Evolutionary conservation across 495 filamentous ascomycete species (phyloP), one percentile per base, ranked within the genome.

Genomic region (Hyaloscypha variabilis): DNA sequence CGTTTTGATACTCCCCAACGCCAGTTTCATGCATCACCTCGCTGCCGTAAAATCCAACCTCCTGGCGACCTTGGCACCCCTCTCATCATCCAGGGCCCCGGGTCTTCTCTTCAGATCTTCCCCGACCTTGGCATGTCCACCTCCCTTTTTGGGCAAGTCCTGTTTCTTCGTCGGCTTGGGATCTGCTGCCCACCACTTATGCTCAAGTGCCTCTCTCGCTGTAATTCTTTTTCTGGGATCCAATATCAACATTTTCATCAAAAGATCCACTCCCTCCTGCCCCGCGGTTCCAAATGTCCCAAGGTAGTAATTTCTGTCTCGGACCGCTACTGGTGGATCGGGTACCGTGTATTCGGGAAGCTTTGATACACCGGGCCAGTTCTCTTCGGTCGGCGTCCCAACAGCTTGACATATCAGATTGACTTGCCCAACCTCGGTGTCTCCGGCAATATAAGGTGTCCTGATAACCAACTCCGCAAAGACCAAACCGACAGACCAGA

Each of bases 401-500:
- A 98, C 87, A 8, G 87, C 87, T 68, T 91, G 85, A 71, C 88
- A 91, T 67, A 98, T 96, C 62, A 94, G 82, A 30, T 83, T 76
- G 46, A 97, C 84, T 74, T 93, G 90, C 67, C 90, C 79, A 69
- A 97, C 82, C 66, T 98, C 94, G 0, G 90, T 88, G 69, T 91
- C 89, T 0, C 91, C 91, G 0, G 92, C 85, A 25, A 97, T 80
- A 66, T 89, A 96, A 0, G 94, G 92, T 1, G 85, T 84, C 23
- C 96, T 84, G 62, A 96, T 80, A 36, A 96, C 79, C 26, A 99
- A 84, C 75, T 99, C 95, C 0, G 95, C 94, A 67, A 98, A 93
- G 0, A 99, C 94, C 71, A 89, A 83, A 21, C 91, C 96, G 62
- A 96, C 89, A n/a, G 90, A 93, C 94, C 94, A 99, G 52, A 99